Percentiles rank a stretch among this genome's conserved stretches.
Evolutionary conservation across 805 yeast genomes (phyloP).

Genomic region (Candida chilensis): DNA sequence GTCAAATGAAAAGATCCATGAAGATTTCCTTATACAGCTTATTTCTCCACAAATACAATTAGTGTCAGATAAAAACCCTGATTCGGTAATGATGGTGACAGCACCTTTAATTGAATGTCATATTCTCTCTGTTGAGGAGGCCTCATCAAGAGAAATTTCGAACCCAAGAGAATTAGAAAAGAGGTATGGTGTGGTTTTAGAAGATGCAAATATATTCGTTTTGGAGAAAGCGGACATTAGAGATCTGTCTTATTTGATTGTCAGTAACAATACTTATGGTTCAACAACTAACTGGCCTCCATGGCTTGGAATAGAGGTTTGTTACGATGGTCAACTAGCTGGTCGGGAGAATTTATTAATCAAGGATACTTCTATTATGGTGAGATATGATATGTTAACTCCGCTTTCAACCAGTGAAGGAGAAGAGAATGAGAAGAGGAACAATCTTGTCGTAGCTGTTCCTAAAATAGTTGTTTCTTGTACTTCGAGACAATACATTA

Average conservation of each 20-base stretch:
- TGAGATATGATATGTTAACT: too few relatives aligned
- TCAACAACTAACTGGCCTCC: too few relatives aligned
- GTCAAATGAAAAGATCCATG: too few relatives aligned
- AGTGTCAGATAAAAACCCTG: slow-evolving; percentile 26
- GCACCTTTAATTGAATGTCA: slow-evolving; percentile 66
- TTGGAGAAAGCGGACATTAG: slow-evolving; percentile 41
- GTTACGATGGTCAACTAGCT: slow-evolving; percentile 47
- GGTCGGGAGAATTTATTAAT: slow-evolving; percentile 43
- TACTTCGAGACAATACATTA: slow-evolving; percentile 66
- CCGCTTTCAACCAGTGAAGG: too few relatives aligned
- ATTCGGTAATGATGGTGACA: slow-evolving; percentile 58
- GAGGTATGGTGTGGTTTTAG: slow-evolving; percentile 59
- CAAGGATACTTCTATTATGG: slow-evolving; percentile 56
- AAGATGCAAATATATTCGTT: slow-evolving; percentile 66
- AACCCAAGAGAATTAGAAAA: slow-evolving; percentile 40
- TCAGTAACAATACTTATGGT: too few relatives aligned
- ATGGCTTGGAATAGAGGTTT: slow-evolving; percentile 71
- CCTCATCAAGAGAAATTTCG: slow-evolving; percentile 19
- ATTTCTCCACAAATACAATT: slow-evolving; percentile 34
- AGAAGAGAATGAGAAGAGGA: too few relatives aligned
- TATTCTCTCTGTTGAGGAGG: slow-evolving; percentile 53
- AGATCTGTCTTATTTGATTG: too few relatives aligned
- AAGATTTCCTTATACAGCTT: slow-evolving; percentile 26
- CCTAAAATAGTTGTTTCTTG: slow-evolving; percentile 50
- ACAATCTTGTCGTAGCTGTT: too few relatives aligned